Evolutionary conservation across 768 basidiomycete genomes (phyloP).

Genomic region (Mycena albidolilacea): DNA sequence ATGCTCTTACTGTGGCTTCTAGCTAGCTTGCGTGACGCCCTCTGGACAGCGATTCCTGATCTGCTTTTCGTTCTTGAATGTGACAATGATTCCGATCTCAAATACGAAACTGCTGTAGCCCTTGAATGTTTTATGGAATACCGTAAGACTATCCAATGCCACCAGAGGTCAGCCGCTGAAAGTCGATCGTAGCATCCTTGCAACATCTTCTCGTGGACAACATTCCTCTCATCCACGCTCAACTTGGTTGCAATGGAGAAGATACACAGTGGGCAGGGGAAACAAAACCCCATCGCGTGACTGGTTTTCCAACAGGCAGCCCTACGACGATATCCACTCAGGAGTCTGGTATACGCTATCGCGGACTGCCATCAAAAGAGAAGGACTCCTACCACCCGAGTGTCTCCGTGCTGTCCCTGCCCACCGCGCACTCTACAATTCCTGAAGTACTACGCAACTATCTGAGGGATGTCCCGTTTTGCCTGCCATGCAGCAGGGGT

Average conservation of each 20-base stretch:
- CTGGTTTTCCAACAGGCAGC: background rate
- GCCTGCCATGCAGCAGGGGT: background rate
- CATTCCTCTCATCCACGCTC: background rate
- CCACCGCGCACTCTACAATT: background rate
- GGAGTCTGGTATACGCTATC: background rate
- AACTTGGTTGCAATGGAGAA: background rate
- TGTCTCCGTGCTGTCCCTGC: background rate
- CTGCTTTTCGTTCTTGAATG: background rate
- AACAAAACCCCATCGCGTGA: background rate
- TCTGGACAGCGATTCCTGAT: background rate
- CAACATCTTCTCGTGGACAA: background rate
- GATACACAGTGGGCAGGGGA: background rate
- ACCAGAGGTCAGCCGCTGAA: background rate
- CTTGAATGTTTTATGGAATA: background rate
- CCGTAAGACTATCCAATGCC: background rate
- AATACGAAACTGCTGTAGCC: background rate
- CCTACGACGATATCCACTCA: background rate
- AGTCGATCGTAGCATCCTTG: background rate
- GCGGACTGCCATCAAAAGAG: background rate
- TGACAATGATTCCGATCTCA: background rate
- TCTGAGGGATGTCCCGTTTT: background rate
- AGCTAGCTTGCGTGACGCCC: background rate
- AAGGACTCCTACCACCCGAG: background rate
- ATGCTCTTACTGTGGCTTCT: background rate
- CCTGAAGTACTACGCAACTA: background rate